phyloP scores from a whole-genome alignment of 805 yeast genomes.

The Brettanomyces nanus region DNA sequence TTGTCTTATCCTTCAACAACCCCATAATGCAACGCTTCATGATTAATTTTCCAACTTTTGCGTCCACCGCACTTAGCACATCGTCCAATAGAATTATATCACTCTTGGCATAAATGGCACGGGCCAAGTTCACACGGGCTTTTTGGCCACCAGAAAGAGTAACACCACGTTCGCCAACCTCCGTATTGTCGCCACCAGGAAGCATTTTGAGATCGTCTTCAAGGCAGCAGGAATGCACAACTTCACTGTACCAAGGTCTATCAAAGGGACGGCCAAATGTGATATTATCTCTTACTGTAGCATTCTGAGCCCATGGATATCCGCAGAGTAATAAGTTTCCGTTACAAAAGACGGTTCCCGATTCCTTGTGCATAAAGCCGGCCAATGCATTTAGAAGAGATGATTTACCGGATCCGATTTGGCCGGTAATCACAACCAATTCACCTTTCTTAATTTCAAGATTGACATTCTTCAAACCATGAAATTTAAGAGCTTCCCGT shows the following conservation, averaged over 20 bases:
- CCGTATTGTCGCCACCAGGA: conserved; percentile 70
- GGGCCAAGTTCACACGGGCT: conserved; percentile 63
- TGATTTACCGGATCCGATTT: conserved; percentile 61
- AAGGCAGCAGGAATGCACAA: conserved; percentile 61
- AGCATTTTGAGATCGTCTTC: conserved; percentile 55
- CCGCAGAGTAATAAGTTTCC: conserved; percentile 53
- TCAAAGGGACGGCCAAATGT: conserved; percentile 54
- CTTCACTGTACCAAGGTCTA: conserved; percentile 39
- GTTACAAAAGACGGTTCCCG: conserved; percentile 43
- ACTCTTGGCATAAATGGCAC: conserved; percentile 57
- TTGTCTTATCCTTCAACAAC: conserved; percentile 46
- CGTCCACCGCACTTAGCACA: conserved; percentile 63
- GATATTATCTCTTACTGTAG: conserved; percentile 69
- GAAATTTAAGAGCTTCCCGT: conserved; percentile 25
- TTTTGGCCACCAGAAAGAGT: conserved; percentile 88
- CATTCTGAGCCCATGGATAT: conserved; percentile 77
- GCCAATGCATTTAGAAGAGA: conserved; percentile 63
- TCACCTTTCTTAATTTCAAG: conserved; percentile 54
- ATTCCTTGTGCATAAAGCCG: conserved; percentile 55
- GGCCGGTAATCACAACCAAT: conserved; percentile 68
- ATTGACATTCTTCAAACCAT: conserved; percentile 45
- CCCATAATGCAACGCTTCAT: conserved; percentile 57
- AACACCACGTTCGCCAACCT: conserved; percentile 81
- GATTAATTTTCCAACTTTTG: conserved; percentile 55
- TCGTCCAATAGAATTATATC: conserved; percentile 59